Evolutionary conservation across 1,284 basidiomycete species (phyloP), one percentile per base, ranked within the genome.

Genomic region (Porodaedalea pini): DNA sequence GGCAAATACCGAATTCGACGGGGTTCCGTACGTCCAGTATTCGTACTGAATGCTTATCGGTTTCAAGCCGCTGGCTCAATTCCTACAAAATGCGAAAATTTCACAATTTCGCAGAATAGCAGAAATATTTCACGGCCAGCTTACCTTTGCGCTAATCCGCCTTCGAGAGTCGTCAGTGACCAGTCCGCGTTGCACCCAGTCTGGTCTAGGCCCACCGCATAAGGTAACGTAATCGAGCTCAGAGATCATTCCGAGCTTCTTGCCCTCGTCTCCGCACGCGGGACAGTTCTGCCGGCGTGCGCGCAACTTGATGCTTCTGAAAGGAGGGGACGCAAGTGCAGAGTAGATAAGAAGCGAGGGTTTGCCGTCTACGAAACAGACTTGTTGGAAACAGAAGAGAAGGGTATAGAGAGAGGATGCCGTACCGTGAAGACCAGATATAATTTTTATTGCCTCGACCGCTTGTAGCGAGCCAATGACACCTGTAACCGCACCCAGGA

Each of bases 401-500:
- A 27, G 10, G 23, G 36, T 25, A 31, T 36, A 40, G 56, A 54
- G 48, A 57, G 23, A 25, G 17, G 29, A 53, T 11, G 11, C 71
- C 82, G 57, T 65, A 90, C 92, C 88, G 63, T 87, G 81, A 37
- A 85, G 67, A 0, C 86, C 91, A 0, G 82, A 75, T 11, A 97
- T 73, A 29, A 96, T 77, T 69, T 92, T 94, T 68, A 98, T 86
- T 1, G 92, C 81, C 70, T 98, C 95, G 13, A 92, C 70, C 0
- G 95, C 97, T 78, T 98, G 96, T 65, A 95, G 74, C 50, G 86
- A 89, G 7, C 97, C 97, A 25, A 99, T 90, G 19, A 94, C 77
- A 0, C 97, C 97, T 0, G 93, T 94, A 0, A 98, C 88, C 0
- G 81, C 84, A 0, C 96, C 96, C 41, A 98, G 75, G 2, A 99